phyloP scores from a whole-genome alignment of 345 rosid genomes.

The Populus alba region DNA sequence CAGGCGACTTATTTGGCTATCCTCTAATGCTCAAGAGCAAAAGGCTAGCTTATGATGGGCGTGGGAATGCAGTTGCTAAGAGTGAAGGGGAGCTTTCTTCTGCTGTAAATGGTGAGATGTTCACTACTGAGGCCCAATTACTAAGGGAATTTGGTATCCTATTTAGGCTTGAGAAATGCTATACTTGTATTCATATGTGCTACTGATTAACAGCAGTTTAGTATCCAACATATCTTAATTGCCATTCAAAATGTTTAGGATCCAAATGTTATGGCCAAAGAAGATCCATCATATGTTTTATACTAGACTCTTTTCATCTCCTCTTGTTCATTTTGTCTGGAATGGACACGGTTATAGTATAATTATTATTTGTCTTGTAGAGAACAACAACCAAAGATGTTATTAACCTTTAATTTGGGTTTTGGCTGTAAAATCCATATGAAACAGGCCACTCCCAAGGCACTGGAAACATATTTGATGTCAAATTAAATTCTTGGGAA shows the following conservation, averaged over 20 bases:
- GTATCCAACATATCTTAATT: not conserved
- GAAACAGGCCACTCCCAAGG: not conserved
- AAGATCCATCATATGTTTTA: not conserved
- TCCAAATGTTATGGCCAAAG: not conserved
- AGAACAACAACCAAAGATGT: not conserved
- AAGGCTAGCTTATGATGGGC: conserved; percentile 94
- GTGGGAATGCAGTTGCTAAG: conserved; percentile 96
- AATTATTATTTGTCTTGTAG: not conserved
- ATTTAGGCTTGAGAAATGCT: not conserved
- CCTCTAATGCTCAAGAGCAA: conserved; percentile 96
- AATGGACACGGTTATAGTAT: not conserved
- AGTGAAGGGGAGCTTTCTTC: conserved; percentile 67
- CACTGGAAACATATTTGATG: not conserved
- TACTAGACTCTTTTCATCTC: not conserved
- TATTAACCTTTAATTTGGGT: not conserved
- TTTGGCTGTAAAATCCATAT: not conserved
- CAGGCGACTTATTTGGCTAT: conserved; percentile 70
- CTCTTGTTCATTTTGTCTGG: not conserved
- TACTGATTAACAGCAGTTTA: not conserved
- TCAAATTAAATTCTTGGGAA: not conserved
- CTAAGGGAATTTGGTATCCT: not conserved
- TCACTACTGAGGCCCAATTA: not conserved
- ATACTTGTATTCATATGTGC: not conserved
- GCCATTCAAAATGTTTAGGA: not conserved
- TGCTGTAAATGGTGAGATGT: conserved; percentile 58